These are phyloP conservation scores for Aspergillus costaricaensis DNA, from an alignment of 2,329 filamentous ascomycete genomes.

Conservation along the genomic window DNA sequence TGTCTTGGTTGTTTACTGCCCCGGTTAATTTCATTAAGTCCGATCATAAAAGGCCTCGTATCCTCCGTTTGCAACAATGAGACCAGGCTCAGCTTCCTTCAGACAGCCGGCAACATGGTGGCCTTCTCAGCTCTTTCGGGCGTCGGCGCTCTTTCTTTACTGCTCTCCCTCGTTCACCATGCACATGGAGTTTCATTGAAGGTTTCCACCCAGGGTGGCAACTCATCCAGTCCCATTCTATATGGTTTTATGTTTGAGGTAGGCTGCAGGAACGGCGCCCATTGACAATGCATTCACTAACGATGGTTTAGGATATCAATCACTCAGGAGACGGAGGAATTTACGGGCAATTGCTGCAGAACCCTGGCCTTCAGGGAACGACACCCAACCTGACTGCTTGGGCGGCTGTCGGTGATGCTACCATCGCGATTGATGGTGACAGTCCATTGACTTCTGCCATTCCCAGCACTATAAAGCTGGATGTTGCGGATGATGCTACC, in stretches of 20 bases:
- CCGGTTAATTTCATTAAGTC: not conserved
- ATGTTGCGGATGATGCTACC: slow-evolving; percentile 25
- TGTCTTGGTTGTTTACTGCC: not conserved
- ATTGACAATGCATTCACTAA: no score
- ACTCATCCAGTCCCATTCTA: slow-evolving; percentile 40
- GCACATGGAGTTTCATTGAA: slow-evolving; percentile 11
- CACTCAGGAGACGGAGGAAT: slow-evolving; percentile 72
- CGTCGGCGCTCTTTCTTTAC: slow-evolving; percentile 6
- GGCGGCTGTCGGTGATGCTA: slow-evolving; percentile 47
- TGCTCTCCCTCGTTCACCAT: slow-evolving; percentile 7
- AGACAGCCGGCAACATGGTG: slow-evolving; percentile 12
- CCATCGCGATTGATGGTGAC: slow-evolving; percentile 51
- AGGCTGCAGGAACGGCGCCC: not conserved
- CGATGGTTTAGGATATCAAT: slow-evolving; percentile 57
- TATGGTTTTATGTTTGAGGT: slow-evolving; percentile 51
- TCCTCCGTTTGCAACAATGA: not conserved
- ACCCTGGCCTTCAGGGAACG: slow-evolving; percentile 67
- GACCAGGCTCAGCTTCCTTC: not conserved
- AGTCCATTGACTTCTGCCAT: slow-evolving; percentile 56
- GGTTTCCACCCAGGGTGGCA: slow-evolving; percentile 33
- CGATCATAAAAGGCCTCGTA: not conserved
- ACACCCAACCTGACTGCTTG: slow-evolving; percentile 50
- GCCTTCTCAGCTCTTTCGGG: slow-evolving; percentile 14
- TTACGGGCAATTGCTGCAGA: slow-evolving; percentile 70
- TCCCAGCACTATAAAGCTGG: slow-evolving; percentile 52